Evolutionary conservation across 768 basidiomycete species (phyloP).

Genomic region (Arthromyces matolae): DNA sequence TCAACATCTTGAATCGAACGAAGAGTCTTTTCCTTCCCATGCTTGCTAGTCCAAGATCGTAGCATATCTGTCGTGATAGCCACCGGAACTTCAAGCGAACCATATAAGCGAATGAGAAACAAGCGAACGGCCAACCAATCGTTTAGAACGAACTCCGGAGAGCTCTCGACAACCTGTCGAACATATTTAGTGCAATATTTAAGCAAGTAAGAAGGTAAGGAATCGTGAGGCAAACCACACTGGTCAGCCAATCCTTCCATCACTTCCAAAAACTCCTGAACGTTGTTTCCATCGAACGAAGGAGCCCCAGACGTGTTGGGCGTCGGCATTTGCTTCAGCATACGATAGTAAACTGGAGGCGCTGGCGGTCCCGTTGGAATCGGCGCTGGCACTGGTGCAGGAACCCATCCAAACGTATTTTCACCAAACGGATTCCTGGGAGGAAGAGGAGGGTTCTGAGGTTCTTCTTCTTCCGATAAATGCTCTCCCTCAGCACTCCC

Average conservation of each 20-base stretch:
- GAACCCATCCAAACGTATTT: too few relatives aligned
- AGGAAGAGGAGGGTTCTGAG: too few relatives aligned
- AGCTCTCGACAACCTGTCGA: not conserved
- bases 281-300: constrained; percentile 3
- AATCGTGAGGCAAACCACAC: not conserved
- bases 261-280: constrained; percentile 4
- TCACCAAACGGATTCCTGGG: too few relatives aligned
- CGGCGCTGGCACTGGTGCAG: too few relatives aligned
- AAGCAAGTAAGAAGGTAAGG: constrained; percentile 1
- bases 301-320: not conserved
- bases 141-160: not conserved
- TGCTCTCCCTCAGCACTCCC: too few relatives aligned
- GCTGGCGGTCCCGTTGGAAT: too few relatives aligned
- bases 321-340: not conserved
- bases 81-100: constrained; percentile 1
- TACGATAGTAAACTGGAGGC: too few relatives aligned
- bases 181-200: constrained; percentile 4
- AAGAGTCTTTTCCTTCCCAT: not conserved
- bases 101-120: not conserved
- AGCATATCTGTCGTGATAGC: not conserved
- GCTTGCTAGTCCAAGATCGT: not conserved
- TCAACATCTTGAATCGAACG: constrained; percentile 3
- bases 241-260: constrained; percentile 1
- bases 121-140: not conserved
- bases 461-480: too few relatives aligned